Percentiles rank a stretch among this genome's conserved stretches.
phyloP scores from a whole-genome alignment of 176 grass and related monocot species.

The Echinochloa phyllopogon region DNA sequence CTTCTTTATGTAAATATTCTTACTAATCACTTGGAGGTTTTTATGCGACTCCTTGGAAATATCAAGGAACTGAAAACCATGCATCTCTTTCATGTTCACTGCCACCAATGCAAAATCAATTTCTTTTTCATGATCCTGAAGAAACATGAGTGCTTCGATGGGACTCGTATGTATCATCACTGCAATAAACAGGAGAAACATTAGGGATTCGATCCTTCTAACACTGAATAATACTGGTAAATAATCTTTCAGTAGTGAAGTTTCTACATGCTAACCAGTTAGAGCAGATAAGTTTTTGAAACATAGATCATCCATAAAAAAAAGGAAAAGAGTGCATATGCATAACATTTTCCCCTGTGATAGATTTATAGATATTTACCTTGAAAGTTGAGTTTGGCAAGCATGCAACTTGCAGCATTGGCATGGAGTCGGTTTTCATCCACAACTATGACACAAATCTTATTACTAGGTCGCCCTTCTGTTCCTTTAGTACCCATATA shows the following conservation, averaged over 20 bases:
- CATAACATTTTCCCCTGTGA: not conserved
- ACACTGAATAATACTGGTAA: not conserved
- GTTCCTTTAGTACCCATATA: not conserved
- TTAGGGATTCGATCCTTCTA: not conserved
- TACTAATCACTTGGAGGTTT: slow-evolving; percentile 59
- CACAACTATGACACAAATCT: slow-evolving; percentile 6
- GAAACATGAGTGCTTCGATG: slow-evolving; percentile 24
- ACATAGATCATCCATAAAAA: not conserved
- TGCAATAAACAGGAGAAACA: not conserved
- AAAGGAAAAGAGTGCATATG: not conserved
- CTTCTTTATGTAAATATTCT: not conserved
- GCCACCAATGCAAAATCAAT: slow-evolving; percentile 34
- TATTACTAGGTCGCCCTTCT: not conserved
- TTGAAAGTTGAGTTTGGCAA: not conserved
- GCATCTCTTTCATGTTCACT: slow-evolving; percentile 39
- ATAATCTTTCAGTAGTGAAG: not conserved
- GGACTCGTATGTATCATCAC: slow-evolving; percentile 28
- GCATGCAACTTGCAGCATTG: not conserved
- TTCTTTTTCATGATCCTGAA: slow-evolving; percentile 5
- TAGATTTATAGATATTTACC: not conserved
- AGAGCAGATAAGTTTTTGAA: not conserved
- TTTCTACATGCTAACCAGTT: not conserved
- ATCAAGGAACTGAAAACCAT: slow-evolving; percentile 41
- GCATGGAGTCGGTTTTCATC: slow-evolving; percentile 29
- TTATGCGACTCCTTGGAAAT: slow-evolving; percentile 1